A percentile compares a stretch with the other conserved stretches of the same genome.
These are phyloP conservation scores for Pseudogymnoascus sp. DNA, from an alignment of 2,329 filamentous ascomycete genomes.

Conservation along the genomic window DNA sequence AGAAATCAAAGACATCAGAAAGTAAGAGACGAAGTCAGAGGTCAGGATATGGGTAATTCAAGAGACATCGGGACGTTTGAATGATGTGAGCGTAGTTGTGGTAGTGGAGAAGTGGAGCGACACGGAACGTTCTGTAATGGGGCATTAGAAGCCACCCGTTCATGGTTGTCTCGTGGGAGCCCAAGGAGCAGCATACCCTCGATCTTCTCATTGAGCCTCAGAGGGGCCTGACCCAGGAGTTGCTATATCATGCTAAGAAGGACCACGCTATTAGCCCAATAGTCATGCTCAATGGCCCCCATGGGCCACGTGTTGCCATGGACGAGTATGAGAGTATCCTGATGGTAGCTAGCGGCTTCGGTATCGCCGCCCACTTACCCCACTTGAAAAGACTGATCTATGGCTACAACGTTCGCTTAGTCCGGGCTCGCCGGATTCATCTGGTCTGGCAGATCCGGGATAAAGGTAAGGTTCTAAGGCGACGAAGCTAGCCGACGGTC, in stretches of 20 bases:
- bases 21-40: not conserved
- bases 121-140: too few relatives aligned
- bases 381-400: slow-evolving; percentile 33
- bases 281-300: slow-evolving; percentile 28
- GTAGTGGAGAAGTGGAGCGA: too few relatives aligned
- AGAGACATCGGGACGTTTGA: not conserved
- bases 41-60: not conserved
- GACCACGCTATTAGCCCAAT: not conserved
- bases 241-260: slow-evolving; percentile 19
- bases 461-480: not conserved
- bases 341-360: slow-evolving; percentile 30
- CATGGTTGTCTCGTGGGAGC: slow-evolving; percentile 19
- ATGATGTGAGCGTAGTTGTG: too few relatives aligned
- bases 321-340: slow-evolving; percentile 27
- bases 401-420: slow-evolving; percentile 27
- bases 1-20: not conserved
- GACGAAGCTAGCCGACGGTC: slow-evolving; percentile 11
- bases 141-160: not conserved
- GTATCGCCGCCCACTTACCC: slow-evolving; percentile 29
- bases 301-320: slow-evolving; percentile 25
- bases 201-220: slow-evolving; percentile 29
- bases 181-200: slow-evolving; percentile 17
- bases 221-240: slow-evolving; percentile 24
- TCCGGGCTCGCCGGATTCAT: slow-evolving; percentile 26
- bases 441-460: slow-evolving; percentile 30